phyloP scores from a whole-genome alignment of 352 stramenopile species.

The Globisporangium acanthophoron region DNA sequence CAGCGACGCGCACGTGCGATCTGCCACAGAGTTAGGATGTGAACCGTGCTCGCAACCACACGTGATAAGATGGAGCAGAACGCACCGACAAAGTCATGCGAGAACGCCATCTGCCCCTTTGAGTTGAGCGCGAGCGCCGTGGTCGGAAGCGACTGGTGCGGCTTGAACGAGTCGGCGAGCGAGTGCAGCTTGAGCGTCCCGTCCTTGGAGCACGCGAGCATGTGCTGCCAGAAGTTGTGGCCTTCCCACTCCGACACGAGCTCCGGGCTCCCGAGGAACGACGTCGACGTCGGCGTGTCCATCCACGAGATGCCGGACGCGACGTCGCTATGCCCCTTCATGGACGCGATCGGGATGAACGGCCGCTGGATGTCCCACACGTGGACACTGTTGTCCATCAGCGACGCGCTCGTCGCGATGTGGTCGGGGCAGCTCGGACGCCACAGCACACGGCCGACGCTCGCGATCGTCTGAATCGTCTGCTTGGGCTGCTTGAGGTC shows the following conservation, averaged over 20 bases:
- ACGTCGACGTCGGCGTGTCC: slow-evolving; percentile 52
- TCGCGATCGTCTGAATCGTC: slow-evolving; percentile 85
- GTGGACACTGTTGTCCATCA: slow-evolving; percentile 87
- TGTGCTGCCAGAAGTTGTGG: slow-evolving; percentile 82
- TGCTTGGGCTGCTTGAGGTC: slow-evolving; percentile 72
- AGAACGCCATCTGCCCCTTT: slow-evolving; percentile 74
- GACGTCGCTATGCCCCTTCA: slow-evolving; percentile 83
- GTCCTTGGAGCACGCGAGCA: slow-evolving; percentile 86
- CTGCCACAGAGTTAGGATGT: slow-evolving; percentile 16
- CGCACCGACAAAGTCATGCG: slow-evolving; percentile 78
- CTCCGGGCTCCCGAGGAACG: slow-evolving; percentile 19
- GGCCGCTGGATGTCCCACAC: slow-evolving; percentile 82
- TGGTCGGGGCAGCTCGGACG: slow-evolving; percentile 71
- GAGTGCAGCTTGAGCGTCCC: slow-evolving; percentile 84
- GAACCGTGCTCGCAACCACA: background rate
- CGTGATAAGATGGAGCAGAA: background rate
- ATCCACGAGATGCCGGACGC: slow-evolving; percentile 83
- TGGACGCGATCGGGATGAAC: slow-evolving; percentile 79
- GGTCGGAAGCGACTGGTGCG: slow-evolving; percentile 68
- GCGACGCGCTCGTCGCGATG: slow-evolving; percentile 78
- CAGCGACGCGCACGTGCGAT: slow-evolving; percentile 76
- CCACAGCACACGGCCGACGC: slow-evolving; percentile 76
- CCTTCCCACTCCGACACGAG: slow-evolving; percentile 50
- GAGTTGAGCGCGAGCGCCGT: slow-evolving; percentile 76
- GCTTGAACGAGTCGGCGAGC: slow-evolving; percentile 78